Conservation (phyloP, 768 basidiomycete genomes). For the Albatrellus ellisii region DNA sequence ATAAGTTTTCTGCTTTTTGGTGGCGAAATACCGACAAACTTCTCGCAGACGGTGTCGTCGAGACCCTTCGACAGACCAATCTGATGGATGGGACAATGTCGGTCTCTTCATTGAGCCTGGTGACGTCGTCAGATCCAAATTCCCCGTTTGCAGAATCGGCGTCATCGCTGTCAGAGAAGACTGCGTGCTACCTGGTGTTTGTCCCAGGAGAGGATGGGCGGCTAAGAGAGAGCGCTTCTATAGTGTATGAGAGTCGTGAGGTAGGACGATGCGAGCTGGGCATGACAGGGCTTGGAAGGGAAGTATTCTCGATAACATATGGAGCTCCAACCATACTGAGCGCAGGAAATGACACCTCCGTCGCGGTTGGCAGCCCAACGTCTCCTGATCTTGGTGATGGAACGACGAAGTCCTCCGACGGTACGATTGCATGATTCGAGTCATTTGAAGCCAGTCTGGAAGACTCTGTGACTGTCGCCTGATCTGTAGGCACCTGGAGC, state of each 20-base stretch:
- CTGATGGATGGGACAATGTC: slow-evolving; percentile 34
- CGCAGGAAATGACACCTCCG: slow-evolving; percentile 16
- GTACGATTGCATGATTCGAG: slow-evolving; percentile 13
- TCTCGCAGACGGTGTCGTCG: too few species aligned
- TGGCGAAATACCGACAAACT: too few species aligned
- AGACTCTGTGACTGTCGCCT: neutral
- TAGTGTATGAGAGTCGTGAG: slow-evolving; percentile 1
- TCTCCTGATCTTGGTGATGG: slow-evolving; percentile 16
- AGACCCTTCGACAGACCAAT: slow-evolving; percentile 83
- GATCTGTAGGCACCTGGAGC: slow-evolving; percentile 6
- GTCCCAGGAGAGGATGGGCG: too few species aligned
- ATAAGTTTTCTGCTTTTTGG: too few species aligned
- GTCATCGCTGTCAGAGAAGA: too few species aligned
- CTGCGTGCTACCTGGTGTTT: too few species aligned
- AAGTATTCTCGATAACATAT: slow-evolving; percentile 1
- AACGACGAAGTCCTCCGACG: slow-evolving; percentile 22
- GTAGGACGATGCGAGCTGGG: slow-evolving; percentile 12
- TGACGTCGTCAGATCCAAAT: neutral
- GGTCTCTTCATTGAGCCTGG: slow-evolving; percentile 17
- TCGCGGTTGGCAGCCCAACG: slow-evolving; percentile 18
- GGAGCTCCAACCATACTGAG: neutral
- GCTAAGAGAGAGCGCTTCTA: too few species aligned
- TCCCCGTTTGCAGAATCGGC: slow-evolving; percentile 1
- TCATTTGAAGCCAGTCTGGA: neutral
- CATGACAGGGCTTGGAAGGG: slow-evolving; percentile 16